Percentiles rank a stretch among this genome's conserved stretches.
Evolutionary conservation across 2,329 filamentous ascomycete species (phyloP).

Genomic region (Trichoderma citrinoviride): DNA sequence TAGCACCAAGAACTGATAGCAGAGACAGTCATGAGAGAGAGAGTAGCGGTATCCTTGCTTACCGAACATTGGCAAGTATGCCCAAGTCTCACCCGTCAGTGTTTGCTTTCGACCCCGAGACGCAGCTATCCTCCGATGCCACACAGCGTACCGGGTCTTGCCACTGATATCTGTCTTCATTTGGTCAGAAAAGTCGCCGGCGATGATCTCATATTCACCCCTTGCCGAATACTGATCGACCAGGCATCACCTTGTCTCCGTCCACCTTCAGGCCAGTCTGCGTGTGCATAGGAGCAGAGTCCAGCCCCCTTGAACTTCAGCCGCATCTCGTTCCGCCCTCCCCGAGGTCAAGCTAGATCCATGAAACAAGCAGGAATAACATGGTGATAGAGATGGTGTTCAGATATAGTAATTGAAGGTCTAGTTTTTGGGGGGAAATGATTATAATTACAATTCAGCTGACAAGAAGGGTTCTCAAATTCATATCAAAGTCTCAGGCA

Average conservation of each 20-base stretch:
- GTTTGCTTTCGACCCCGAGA: not conserved
- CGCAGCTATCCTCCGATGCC: not conserved
- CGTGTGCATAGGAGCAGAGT: not conserved
- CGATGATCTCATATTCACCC: not conserved
- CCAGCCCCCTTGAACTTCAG: not conserved
- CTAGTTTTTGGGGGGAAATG: constrained; percentile 18
- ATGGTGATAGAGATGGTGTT: constrained; percentile 8
- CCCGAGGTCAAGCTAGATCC: not conserved
- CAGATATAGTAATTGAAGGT: constrained; percentile 20
- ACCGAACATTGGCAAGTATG: not conserved
- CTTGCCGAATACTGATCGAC: not conserved
- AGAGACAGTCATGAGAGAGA: not conserved
- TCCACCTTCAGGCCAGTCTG: not conserved
- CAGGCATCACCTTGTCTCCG: not conserved
- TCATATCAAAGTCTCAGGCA: constrained; percentile 72
- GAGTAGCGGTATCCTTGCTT: not conserved
- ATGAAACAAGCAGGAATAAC: constrained; percentile 5
- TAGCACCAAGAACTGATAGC: not conserved
- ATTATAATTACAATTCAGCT: constrained; percentile 35
- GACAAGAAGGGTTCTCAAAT: constrained; percentile 23
- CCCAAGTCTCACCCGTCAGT: not conserved
- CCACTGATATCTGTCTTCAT: not conserved
- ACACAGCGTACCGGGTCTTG: not conserved
- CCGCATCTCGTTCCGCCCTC: not conserved
- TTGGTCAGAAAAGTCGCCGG: not conserved